phyloP scores from a whole-genome alignment of 2,329 filamentous ascomycete species.

The Penicillium sp. region DNA sequence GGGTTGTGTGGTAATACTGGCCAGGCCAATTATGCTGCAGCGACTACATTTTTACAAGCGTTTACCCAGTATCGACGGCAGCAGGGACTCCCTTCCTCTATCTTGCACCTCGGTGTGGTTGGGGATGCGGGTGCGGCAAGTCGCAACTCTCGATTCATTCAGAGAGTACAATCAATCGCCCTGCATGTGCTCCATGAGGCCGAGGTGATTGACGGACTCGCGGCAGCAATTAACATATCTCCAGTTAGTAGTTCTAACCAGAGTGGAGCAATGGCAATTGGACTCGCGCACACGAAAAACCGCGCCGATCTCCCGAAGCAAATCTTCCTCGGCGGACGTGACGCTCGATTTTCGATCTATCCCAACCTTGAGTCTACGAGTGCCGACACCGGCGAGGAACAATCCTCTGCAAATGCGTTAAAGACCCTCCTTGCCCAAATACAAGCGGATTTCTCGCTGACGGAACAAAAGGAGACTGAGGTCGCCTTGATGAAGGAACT shows the following conservation, averaged over 20 bases:
- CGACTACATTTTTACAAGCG: conserved; percentile 33
- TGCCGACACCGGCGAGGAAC: neutral
- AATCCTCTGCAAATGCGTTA: neutral
- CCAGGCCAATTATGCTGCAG: conserved; percentile 43
- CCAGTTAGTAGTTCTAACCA: neutral
- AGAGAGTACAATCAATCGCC: conserved; percentile 9
- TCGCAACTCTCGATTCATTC: conserved; percentile 14
- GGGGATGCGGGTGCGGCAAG: conserved; percentile 26
- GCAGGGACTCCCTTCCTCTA: conserved; percentile 19
- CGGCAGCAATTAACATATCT: conserved; percentile 1
- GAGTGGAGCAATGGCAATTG: neutral
- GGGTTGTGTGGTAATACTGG: conserved; percentile 35
- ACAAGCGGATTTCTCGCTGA: neutral
- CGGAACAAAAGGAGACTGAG: neutral
- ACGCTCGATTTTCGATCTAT: conserved; percentile 3
- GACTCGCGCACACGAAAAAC: neutral
- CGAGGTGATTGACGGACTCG: neutral
- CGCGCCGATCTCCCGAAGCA: neutral
- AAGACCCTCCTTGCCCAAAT: neutral
- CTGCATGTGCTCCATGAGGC: conserved; percentile 1
- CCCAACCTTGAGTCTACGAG: neutral
- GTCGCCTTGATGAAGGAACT: conserved; percentile 1
- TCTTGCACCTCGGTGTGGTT: conserved; percentile 28
- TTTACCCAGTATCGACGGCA: conserved; percentile 26
- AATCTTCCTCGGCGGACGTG: neutral